Base-by-base conservation (phyloP, 2,329 filamentous ascomycete species). In the Diplodia corticola region DNA sequence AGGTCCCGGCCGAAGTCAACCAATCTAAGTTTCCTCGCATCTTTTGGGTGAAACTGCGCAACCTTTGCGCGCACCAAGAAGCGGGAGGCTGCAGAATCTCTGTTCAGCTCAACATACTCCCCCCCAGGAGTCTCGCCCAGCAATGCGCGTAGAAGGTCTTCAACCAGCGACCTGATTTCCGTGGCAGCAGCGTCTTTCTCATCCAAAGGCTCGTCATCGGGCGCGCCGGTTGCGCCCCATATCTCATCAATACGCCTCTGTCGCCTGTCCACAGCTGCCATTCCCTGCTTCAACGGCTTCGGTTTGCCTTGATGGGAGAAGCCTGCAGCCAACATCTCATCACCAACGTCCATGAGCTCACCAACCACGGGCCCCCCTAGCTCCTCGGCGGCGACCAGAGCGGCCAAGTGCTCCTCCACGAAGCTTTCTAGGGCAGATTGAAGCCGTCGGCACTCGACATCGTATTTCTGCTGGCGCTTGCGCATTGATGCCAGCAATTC, bases 331-430 rank as follows among this genome's bases (percentile, higher is more conserved):
- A 86, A 76, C 7, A 76, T 80, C 13, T 79, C 85, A 51, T 89
- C 84, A 9, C 81, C 84, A 71, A 81, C 88, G 78, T 90, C 87
- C 73, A 90, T 82, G 71, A 89, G 82, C 70, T 92, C 89, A 3
- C 92, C 91, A 0, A 93, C 91, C 12, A 93, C 89, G 0, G 92
- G 92, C 0, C 92, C 92, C 7, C 92, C 92, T 1, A 93, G 83
- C 73, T 93, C 91, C 78, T 96, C 92, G 0, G 91, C 91, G 6
- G 91, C 92, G 50, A 96, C 82, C 87, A 94, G 91, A 3, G 85
- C 79, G 1, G 90, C 90, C 1, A 96, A 83, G 48, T 87, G 84
- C 50, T 86, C 80, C 68, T 91, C 86, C 66, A 94, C 88, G 73
- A 96, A 96, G 17, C 80, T 80, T 69, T 89, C 86, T 65, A 96